Evolutionary conservation across 441 rosid species (phyloP).

Genomic region (Melastoma candidum): DNA sequence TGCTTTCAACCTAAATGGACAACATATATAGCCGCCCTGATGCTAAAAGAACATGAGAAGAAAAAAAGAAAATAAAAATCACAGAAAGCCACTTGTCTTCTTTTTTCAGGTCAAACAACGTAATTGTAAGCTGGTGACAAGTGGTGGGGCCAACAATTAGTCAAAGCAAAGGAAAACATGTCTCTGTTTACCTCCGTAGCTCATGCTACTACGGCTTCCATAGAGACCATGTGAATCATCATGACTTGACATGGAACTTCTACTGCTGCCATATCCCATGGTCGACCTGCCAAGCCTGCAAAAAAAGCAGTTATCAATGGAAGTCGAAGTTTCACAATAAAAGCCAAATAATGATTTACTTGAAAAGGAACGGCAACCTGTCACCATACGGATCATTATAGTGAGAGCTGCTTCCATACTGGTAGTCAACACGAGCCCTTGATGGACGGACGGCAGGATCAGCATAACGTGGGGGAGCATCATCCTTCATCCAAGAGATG

Average conservation of each 20-base stretch:
- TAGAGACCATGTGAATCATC: slow-evolving; percentile 80
- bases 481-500: slow-evolving; percentile 42
- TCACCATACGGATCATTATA: slow-evolving; percentile 78
- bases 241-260: slow-evolving; percentile 53
- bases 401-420: slow-evolving; percentile 49
- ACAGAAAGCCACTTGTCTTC: no score
- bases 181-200: slow-evolving; percentile 44
- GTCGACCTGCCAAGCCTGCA: slow-evolving; percentile 67
- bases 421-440: slow-evolving; percentile 88
- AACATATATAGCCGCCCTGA: no score
- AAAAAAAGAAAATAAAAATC: no score
- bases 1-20: no score
- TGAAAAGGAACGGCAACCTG: slow-evolving; percentile 28
- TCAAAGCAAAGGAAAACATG: slow-evolving; percentile 6
- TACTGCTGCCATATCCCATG: slow-evolving; percentile 65
- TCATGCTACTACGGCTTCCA: slow-evolving; percentile 66
- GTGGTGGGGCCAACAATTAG: slow-evolving; percentile 7
- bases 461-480: slow-evolving; percentile 72
- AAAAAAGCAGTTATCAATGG: slow-evolving; percentile 12
- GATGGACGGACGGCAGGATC: slow-evolving; percentile 63
- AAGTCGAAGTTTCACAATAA: slow-evolving; percentile 2
- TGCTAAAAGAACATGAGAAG: no score
- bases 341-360: slow-evolving; percentile 5
- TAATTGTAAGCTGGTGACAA: no score
- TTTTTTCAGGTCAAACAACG: no score